Conservation (phyloP, 495 filamentous ascomycete species). For the Penicillium steckii region DNA sequence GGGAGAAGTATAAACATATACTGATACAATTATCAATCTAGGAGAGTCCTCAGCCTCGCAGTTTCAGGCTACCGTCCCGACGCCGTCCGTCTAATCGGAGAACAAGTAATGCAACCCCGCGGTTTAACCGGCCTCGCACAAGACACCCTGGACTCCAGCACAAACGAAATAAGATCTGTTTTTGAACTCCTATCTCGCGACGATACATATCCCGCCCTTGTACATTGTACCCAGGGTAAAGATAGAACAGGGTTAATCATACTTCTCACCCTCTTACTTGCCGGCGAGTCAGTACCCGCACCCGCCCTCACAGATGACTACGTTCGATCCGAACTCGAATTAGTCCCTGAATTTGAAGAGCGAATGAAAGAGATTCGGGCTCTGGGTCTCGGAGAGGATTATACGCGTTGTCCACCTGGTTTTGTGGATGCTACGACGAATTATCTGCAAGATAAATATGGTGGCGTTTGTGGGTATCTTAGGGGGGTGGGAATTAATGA, state of each 20-base stretch:
- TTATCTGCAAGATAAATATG: slow-evolving; percentile 56
- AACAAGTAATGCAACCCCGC: slow-evolving; percentile 64
- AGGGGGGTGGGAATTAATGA: slow-evolving; percentile 52
- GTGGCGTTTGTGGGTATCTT: slow-evolving; percentile 63
- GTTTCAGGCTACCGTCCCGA: slow-evolving; percentile 62
- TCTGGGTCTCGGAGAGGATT: slow-evolving; percentile 67
- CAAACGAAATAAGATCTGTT: slow-evolving; percentile 57
- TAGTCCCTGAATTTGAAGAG: slow-evolving; percentile 58
- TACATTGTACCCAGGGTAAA: slow-evolving; percentile 89
- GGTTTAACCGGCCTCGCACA: slow-evolving; percentile 66
- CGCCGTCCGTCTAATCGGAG: slow-evolving; percentile 64
- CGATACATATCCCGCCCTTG: slow-evolving; percentile 55
- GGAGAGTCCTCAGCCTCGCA: slow-evolving; percentile 59
- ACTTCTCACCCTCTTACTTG: slow-evolving; percentile 60
- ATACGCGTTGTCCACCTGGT: slow-evolving; percentile 58
- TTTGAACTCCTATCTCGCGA: slow-evolving; percentile 50
- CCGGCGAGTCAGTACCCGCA: slow-evolving; percentile 50
- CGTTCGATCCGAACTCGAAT: slow-evolving; percentile 57
- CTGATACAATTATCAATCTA: slow-evolving; percentile 18
- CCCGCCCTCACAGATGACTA: slow-evolving; percentile 67
- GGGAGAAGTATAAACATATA: too few relatives aligned
- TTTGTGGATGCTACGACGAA: slow-evolving; percentile 50
- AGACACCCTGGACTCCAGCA: slow-evolving; percentile 63
- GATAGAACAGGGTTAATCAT: slow-evolving; percentile 77
- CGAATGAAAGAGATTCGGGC: slow-evolving; percentile 65